Conservation (phyloP, 139 green algal genomes). For the Chlamydomonas schloesseri region DNA sequence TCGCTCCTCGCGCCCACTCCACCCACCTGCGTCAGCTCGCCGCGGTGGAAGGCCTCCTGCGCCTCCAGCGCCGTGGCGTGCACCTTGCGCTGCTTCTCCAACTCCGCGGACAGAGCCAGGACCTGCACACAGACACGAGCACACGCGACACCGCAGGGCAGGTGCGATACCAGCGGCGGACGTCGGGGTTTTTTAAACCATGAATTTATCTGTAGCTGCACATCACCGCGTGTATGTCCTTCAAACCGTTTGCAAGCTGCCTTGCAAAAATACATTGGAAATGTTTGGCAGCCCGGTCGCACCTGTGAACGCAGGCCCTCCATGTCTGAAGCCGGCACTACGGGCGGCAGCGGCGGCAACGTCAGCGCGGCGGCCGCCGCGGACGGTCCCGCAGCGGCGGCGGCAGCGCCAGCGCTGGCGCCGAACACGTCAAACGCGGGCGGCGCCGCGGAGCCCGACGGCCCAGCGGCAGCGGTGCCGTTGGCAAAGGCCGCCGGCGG, state of each 20-base stretch:
- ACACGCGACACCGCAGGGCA: too few relatives aligned
- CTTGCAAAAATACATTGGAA: too few relatives aligned
- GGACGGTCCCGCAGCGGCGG: not conserved
- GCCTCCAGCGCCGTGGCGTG: conserved; percentile 15
- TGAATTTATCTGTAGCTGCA: too few relatives aligned
- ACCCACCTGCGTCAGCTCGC: conserved; percentile 27
- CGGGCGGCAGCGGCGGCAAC: not conserved
- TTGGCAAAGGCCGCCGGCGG: not conserved
- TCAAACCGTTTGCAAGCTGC: too few relatives aligned
- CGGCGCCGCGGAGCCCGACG: not conserved
- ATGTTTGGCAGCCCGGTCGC: too few relatives aligned
- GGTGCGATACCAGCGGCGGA: too few relatives aligned
- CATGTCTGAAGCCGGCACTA: conserved; percentile 2
- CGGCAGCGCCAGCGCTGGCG: too few relatives aligned
- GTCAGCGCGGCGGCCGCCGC: not conserved
- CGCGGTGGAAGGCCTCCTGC: conserved; percentile 26
- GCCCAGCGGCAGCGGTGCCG: too few relatives aligned
- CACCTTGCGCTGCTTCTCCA: conserved; percentile 11
- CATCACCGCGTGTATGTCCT: too few relatives aligned
- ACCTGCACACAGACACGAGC: not conserved
- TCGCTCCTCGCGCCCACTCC: too few relatives aligned
- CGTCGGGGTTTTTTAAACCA: too few relatives aligned
- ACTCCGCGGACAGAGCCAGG: conserved; percentile 1
- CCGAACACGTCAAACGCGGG: not conserved
- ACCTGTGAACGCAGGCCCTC: conserved; percentile 25